Percentiles rank a stretch among this genome's conserved stretches.
Evolutionary conservation across 192 early-diverging fungal genomes (phyloP).

Genomic region (Mortierella claussenii): DNA sequence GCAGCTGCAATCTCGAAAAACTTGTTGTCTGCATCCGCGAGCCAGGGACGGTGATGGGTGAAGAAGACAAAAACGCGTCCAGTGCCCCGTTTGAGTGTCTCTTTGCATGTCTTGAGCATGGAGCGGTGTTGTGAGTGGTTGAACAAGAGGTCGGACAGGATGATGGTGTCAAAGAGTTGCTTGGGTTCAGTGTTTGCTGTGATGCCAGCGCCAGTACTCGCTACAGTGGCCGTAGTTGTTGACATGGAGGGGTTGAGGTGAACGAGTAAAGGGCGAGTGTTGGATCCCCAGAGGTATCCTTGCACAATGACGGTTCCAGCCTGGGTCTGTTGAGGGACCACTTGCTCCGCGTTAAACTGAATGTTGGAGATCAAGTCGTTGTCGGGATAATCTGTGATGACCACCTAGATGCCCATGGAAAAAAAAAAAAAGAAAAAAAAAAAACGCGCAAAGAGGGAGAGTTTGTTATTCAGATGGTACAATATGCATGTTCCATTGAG

Average conservation of each 20-base stretch:
- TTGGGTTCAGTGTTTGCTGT: slow-evolving; percentile 2
- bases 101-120: slow-evolving; percentile 75
- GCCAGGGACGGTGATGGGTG: slow-evolving; percentile 86
- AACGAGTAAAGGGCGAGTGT: slow-evolving; percentile 50
- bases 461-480: too few relatives aligned
- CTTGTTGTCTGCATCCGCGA: slow-evolving; percentile 79
- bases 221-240: neutral
- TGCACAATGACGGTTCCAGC: slow-evolving; percentile 49
- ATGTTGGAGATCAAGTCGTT: slow-evolving; percentile 82
- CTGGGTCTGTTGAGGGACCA: slow-evolving; percentile 44
- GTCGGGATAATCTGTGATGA: slow-evolving; percentile 85
- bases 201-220: slow-evolving; percentile 4
- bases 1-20: slow-evolving; percentile 81
- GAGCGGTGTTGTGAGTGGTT: slow-evolving; percentile 89
- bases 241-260: slow-evolving; percentile 46
- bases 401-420: slow-evolving; percentile 41
- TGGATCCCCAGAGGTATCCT: slow-evolving; percentile 79
- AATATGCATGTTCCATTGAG: too few relatives aligned
- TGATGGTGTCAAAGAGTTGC: slow-evolving; percentile 79
- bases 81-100: slow-evolving; percentile 65
- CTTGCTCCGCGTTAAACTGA: slow-evolving; percentile 69
- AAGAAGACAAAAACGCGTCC: slow-evolving; percentile 82
- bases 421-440: neutral
- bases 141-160: slow-evolving; percentile 87
- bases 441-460: too few relatives aligned